These are phyloP conservation scores for Wickerhamiella siamensis DNA, from an alignment of 805 yeast genomes.

Conservation along the genomic window DNA sequence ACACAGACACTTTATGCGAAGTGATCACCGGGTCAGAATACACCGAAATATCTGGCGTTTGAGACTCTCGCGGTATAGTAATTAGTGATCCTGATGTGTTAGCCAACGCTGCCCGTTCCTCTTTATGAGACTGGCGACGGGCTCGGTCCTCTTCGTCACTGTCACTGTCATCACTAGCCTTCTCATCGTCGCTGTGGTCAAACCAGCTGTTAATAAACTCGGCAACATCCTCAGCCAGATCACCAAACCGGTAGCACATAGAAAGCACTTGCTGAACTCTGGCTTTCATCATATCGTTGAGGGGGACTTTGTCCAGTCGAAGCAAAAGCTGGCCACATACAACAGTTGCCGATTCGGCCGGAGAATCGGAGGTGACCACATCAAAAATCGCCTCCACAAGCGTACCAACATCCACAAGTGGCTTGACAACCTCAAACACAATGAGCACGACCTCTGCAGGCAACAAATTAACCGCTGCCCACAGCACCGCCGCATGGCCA, in stretches of 20 bases:
- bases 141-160: constrained; percentile 8
- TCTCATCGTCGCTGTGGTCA: constrained; percentile 5
- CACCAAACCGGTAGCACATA: constrained; percentile 8
- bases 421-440: constrained; percentile 7
- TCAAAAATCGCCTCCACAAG: constrained; percentile 11
- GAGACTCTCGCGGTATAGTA: neutral
- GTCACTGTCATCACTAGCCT: constrained; percentile 5
- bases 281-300: constrained; percentile 4
- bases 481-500: constrained; percentile 10
- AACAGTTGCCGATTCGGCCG: constrained; percentile 6
- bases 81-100: neutral
- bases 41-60: neutral
- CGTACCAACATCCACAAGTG: constrained; percentile 7
- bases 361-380: constrained; percentile 8
- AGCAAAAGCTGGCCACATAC: constrained; percentile 6
- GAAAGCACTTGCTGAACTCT: constrained; percentile 7
- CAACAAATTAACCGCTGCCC: constrained; percentile 12
- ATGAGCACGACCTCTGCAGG: constrained; percentile 10
- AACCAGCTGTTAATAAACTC: constrained; percentile 7
- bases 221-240: constrained; percentile 5
- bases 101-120: neutral
- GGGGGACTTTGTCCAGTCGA: constrained; percentile 8
- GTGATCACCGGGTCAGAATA: constrained; percentile 1
- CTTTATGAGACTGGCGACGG: constrained; percentile 1
- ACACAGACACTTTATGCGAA: neutral